Percentiles rank a stretch among this genome's conserved stretches.
These are phyloP conservation scores for Melanogaster broomeanus DNA, from an alignment of 768 basidiomycete species.

Conservation along the genomic window DNA sequence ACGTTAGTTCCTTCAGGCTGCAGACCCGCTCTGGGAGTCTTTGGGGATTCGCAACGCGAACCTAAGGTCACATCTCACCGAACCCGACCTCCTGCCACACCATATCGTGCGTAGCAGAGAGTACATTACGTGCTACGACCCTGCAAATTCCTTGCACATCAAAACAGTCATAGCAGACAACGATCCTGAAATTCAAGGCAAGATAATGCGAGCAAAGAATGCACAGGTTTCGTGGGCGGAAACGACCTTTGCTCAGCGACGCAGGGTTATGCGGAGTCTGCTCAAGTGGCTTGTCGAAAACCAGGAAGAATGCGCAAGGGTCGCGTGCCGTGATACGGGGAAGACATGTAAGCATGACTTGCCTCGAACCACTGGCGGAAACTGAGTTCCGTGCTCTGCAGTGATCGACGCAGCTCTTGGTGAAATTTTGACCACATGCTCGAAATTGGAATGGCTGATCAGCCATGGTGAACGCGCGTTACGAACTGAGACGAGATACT, in stretches of 20 bases:
- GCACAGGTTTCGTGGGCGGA: slow-evolving; percentile 77
- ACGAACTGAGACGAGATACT: slow-evolving; percentile 67
- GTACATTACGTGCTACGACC: slow-evolving; percentile 92
- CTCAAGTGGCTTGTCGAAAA: slow-evolving; percentile 93
- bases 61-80: slow-evolving; percentile 64
- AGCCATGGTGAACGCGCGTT: slow-evolving; percentile 81
- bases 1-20: slow-evolving; percentile 44
- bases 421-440: slow-evolving; percentile 92
- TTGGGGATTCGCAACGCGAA: slow-evolving; percentile 55
- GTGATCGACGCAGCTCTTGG: slow-evolving; percentile 94
- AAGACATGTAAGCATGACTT: slow-evolving; percentile 73
- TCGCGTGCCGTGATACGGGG: slow-evolving; percentile 92
- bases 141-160: slow-evolving; percentile 83
- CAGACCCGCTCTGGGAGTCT: slow-evolving; percentile 59
- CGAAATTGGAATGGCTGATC: slow-evolving; percentile 92
- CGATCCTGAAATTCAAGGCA: slow-evolving; percentile 66
- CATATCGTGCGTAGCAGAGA: slow-evolving; percentile 47
- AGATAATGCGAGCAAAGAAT: slow-evolving; percentile 61
- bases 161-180: slow-evolving; percentile 77
- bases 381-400: slow-evolving; percentile 31
- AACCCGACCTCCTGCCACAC: slow-evolving; percentile 54
- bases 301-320: slow-evolving; percentile 80
- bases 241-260: slow-evolving; percentile 76
- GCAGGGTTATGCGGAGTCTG: slow-evolving; percentile 82
- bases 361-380: not conserved